A percentile compares a stretch with the other conserved stretches of the same genome.
Evolutionary conservation across 805 yeast genomes (phyloP).

Genomic region (Saturnispora kantuleensis): DNA sequence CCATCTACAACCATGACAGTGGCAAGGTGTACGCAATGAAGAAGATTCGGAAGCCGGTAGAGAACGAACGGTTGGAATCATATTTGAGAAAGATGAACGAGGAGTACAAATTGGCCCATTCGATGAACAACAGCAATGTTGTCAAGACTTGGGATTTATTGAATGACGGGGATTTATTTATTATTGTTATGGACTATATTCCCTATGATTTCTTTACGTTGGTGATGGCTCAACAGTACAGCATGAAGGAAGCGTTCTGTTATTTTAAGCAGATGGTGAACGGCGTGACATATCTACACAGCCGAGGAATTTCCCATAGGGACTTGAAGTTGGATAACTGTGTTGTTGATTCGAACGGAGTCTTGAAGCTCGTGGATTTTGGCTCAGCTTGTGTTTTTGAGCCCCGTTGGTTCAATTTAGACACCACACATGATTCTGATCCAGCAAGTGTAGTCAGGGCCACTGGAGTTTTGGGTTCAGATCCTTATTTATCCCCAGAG

Average conservation of each 20-base stretch:
- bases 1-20: constrained; percentile 50
- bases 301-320: constrained; percentile 82
- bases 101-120: constrained; percentile 76
- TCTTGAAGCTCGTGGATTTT: constrained; percentile 81
- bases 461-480: constrained; percentile 87
- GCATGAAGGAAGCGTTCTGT: constrained; percentile 59
- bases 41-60: constrained; percentile 61
- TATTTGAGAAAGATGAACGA: constrained; percentile 71
- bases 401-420: background rate
- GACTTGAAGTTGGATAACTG: constrained; percentile 91
- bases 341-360: constrained; percentile 66
- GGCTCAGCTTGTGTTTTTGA: constrained; percentile 85
- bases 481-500: constrained; percentile 93
- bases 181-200: constrained; percentile 87
- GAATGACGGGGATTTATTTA: constrained; percentile 51
- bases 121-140: constrained; percentile 67
- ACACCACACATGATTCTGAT: background rate
- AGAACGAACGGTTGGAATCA: constrained; percentile 54
- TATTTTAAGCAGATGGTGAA: constrained; percentile 71
- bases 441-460: constrained; percentile 42
- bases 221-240: constrained; percentile 83
- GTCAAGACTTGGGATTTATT: constrained; percentile 75
- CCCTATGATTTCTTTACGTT: constrained; percentile 87
- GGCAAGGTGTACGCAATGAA: constrained; percentile 69
- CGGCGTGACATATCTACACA: constrained; percentile 72